Evolutionary conservation across 2,329 filamentous ascomycete genomes (phyloP), one percentile per base, ranked within the genome.

Genomic region (Trichophyton simii): DNA sequence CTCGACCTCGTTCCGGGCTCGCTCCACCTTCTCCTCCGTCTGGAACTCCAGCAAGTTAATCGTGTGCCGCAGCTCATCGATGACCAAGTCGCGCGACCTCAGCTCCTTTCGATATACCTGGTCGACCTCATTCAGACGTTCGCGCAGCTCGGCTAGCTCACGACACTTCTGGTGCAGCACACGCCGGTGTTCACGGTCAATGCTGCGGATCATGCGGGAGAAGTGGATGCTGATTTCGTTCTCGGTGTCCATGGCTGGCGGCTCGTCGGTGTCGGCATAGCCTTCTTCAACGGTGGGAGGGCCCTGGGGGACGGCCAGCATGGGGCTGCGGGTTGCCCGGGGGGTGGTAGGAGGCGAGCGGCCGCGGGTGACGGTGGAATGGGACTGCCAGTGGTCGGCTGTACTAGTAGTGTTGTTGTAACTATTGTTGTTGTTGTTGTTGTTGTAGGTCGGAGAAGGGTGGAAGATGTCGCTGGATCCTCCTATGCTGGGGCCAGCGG

Each of bases 201-300:
- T 65, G 54, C 65, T 70, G 48, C 70, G 67, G 60, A 72, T 69
- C 60, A 72, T 62, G 8, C 66, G 62, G 22, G 66, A 66, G 60
- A 71, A 72, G 57, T 71, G 68, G 58, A 68, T 66, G 59, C 65
- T 65, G 41, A 68, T 68, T 28, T 71, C 68, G 59, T 71, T 70
- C 46, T 70, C 68, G 8, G 63, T 63, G 38, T 71, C 68, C 68
- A 71, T 70, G 4, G 67, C 52, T n/a, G 67, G 66, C 2, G 68
- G 68, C 18, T 59, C 60, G 11, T 63, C 61, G 31, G 55, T 65
- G 9, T 66, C 65, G 7, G 60, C 66, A 44, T 66, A 60, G 9
- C 55, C 59, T 61, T 67, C 65, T 54, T 67, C 65, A 34, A 64
- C n/a, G n/a, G 52, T 42, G 3, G 58, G 57, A 3, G 62, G 63